Conservation (phyloP, 2,329 filamentous ascomycete species). For the Botrytis galanthina region DNA sequence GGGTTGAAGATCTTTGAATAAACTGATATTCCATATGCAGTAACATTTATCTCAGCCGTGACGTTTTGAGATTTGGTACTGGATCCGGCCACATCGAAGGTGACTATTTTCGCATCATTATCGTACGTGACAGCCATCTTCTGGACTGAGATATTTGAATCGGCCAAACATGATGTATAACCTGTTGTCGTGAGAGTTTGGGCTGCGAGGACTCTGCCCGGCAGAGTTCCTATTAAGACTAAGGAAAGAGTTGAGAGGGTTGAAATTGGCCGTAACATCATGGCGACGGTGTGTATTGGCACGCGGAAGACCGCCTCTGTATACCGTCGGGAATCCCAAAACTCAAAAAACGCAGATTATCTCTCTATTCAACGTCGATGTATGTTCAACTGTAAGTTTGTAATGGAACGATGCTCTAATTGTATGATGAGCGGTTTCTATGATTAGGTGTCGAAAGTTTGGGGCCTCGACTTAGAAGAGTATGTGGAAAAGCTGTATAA, state of each 20-base stretch:
- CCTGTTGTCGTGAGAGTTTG: conserved; percentile 78
- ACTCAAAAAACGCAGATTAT: neutral
- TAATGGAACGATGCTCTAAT: neutral
- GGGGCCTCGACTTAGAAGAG: conserved; percentile 4
- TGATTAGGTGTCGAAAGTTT: conserved; percentile 19
- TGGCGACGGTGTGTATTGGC: conserved; percentile 26
- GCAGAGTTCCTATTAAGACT: conserved; percentile 33
- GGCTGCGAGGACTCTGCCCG: conserved; percentile 53
- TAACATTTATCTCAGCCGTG: conserved; percentile 53
- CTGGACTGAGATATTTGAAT: conserved; percentile 64
- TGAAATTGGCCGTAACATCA: conserved; percentile 35
- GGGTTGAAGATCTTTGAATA: conserved; percentile 83
- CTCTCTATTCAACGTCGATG: neutral
- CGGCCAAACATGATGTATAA: conserved; percentile 68
- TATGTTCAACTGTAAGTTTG: conserved; percentile 10
- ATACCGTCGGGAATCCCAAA: conserved; percentile 7
- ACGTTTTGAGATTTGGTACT: conserved; percentile 77
- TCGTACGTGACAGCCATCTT: conserved; percentile 78
- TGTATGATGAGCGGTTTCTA: conserved; percentile 10
- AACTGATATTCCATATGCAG: conserved; percentile 70
- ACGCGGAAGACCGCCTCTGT: conserved; percentile 19
- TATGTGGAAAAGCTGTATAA: conserved; percentile 18
- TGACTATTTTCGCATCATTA: conserved; percentile 67
- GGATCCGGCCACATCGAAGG: conserved; percentile 78
- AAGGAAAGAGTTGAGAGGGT: conserved; percentile 34